phyloP scores from a whole-genome alignment of 1,139 yeast species.

The Lodderomyces elongisporus region DNA sequence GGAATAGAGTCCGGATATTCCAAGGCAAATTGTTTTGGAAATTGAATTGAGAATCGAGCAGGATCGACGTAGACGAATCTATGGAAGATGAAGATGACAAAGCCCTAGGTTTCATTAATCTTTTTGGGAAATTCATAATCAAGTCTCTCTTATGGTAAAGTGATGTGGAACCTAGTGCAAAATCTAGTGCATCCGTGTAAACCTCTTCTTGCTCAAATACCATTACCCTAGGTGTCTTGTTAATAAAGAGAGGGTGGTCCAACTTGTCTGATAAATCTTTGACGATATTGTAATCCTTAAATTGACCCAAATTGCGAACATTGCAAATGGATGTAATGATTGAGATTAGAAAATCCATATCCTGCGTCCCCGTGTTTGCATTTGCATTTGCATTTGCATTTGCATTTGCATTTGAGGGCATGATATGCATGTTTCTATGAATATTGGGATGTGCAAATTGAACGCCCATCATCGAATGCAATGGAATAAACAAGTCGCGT shows the following conservation, averaged over 20 bases:
- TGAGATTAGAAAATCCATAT: constrained; percentile 14
- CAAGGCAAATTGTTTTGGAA: constrained; percentile 29
- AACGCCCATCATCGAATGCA: constrained; percentile 41
- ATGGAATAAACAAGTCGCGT: constrained; percentile 42
- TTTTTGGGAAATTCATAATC: not conserved
- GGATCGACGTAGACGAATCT: not conserved
- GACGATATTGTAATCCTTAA: constrained; percentile 27
- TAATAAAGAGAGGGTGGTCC: constrained; percentile 6
- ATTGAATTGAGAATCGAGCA: not conserved
- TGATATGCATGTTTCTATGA: constrained; percentile 32
- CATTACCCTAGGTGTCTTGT: constrained; percentile 13
- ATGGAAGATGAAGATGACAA: not conserved
- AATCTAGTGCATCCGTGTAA: constrained; percentile 28
- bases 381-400: constrained; percentile 52
- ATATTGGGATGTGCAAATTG: constrained; percentile 51
- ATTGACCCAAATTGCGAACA: constrained; percentile 35
- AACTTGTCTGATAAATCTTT: constrained; percentile 27
- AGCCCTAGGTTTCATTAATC: not conserved
- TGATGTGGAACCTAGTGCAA: constrained; percentile 35
- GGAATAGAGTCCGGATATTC: constrained; percentile 33
- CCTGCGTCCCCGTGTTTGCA: constrained; percentile 25
- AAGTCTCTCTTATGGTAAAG: constrained; percentile 13
- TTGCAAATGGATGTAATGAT: constrained; percentile 29
- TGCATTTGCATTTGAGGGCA: too few relatives aligned
- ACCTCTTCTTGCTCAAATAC: constrained; percentile 22